Evolutionary conservation across 495 filamentous ascomycete genomes (phyloP), one percentile per base, ranked within the genome.

Genomic region (Aspergillus nanangensis): DNA sequence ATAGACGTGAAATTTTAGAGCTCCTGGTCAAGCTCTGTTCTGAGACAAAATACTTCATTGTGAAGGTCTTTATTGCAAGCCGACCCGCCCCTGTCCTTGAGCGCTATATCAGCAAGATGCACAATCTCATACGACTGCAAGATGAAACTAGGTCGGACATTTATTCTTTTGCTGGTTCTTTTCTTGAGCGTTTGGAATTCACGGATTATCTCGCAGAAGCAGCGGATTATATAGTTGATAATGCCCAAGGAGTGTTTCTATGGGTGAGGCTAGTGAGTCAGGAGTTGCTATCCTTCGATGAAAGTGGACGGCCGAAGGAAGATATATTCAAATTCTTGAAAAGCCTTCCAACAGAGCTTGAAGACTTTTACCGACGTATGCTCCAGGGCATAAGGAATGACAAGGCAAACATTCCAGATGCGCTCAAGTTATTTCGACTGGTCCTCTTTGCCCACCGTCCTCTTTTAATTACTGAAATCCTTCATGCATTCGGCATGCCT

Each of bases 31-130:
- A 13, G 0, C 5, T 48, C n/a, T 42, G 46, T 19, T 8, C 27
- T 4, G 19, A 17, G 8, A 27, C 18, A 9, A 23, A 35, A 11
- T 15, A 18, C 3, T 41, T 18, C 1, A 8, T 25, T 7, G 15
- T 42, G 15, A 48, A 42, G 19, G 31, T 48, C 1, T 48, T 48
- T 36, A 19, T 48, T 10, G 46, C 46, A 4, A 48, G 46, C 22
- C 38, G 46, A 13, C 46, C 46, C 8, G 15, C 37, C 10, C 24
- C 13, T 14, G 7, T 35, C 1, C 15, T 23, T n/a, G 8, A 20
- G 5, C n/a, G 13, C n/a, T 20, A 19, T 9, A 29, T 38, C 14
- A 24, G 39, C 9, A 3, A 25, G 4, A 17, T 18, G 5, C 46
- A 48, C 24, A 20, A 34, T 27, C 14, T 42, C 15, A 37, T 48